Conservation (phyloP, 352 stramenopile species). For the Saprolegnia parasitica region DNA sequence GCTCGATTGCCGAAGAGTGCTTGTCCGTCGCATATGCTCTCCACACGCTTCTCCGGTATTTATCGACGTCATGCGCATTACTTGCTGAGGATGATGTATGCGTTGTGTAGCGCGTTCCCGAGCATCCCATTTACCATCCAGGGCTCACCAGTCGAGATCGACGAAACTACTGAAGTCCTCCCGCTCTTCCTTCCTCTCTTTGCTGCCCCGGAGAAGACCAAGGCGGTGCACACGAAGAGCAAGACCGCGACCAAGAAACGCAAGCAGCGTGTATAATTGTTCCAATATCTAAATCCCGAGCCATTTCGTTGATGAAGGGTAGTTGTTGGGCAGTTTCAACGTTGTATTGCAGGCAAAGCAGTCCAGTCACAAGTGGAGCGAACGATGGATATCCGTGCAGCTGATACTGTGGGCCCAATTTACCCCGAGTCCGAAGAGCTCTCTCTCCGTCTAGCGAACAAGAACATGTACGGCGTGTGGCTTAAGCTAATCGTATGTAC, state of each 20-base stretch:
- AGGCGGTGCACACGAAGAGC: neutral
- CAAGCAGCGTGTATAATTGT: neutral
- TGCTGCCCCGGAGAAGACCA: conserved; percentile 6
- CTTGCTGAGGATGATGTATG: neutral
- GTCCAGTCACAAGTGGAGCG: no score
- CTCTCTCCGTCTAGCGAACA: no score
- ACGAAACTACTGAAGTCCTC: conserved; percentile 9
- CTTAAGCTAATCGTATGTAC: no score
- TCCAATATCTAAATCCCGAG: no score
- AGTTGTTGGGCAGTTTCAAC: no score
- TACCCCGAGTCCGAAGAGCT: no score
- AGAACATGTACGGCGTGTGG: no score
- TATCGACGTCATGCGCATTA: neutral
- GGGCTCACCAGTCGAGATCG: neutral
- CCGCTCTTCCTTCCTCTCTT: conserved; percentile 18
- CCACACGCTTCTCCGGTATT: conserved; percentile 21
- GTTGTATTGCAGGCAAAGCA: no score
- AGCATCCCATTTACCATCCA: conserved; percentile 22
- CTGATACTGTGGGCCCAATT: no score
- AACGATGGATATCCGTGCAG: no score
- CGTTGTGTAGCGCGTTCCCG: conserved; percentile 13
- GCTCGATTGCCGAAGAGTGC: conserved; percentile 23
- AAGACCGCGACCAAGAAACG: conserved; percentile 2
- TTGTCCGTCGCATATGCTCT: conserved; percentile 23
- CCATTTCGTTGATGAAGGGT: no score